Conservation (phyloP, 2,329 filamentous ascomycete genomes). For the Colletotrichum sojae region DNA sequence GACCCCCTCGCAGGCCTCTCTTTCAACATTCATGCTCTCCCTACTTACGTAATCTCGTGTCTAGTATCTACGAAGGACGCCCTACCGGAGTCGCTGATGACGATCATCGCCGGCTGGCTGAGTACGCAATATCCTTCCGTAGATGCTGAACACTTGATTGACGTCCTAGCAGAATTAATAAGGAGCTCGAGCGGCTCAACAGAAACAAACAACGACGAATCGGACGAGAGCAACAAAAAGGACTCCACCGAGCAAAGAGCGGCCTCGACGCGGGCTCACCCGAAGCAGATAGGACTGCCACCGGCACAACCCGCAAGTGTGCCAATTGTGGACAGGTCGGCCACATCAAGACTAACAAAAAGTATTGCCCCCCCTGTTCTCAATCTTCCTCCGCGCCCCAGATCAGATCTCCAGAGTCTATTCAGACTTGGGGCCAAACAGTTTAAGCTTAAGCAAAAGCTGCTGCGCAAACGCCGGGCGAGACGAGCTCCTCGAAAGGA, state of each 20-base stretch:
- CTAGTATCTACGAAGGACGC: constrained; percentile 43
- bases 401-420: constrained; percentile 21
- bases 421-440: constrained; percentile 39
- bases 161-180: constrained; percentile 68
- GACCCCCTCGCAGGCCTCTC: constrained; percentile 34
- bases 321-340: constrained; percentile 97
- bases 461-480: constrained; percentile 28
- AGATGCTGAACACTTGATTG: constrained; percentile 42
- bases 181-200: constrained; percentile 86
- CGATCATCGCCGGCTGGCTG: constrained; percentile 42
- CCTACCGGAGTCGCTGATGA: constrained; percentile 40
- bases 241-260: constrained; percentile 60
- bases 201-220: constrained; percentile 93
- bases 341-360: constrained; percentile 99
- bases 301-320: constrained; percentile 89
- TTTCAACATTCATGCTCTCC: constrained; percentile 38
- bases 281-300: constrained; percentile 66
- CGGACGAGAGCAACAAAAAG: constrained; percentile 92
- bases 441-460: constrained; percentile 31
- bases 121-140: constrained; percentile 37
- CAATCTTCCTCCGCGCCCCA: constrained; percentile 43
- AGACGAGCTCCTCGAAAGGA: constrained; percentile 38
- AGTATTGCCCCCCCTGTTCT: constrained; percentile 70
- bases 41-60: constrained; percentile 40
- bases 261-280: constrained; percentile 63